Percentiles rank a stretch among this genome's conserved stretches.
phyloP scores from a whole-genome alignment of 75 land plant genomes.

The Cupressus sempervirens region DNA sequence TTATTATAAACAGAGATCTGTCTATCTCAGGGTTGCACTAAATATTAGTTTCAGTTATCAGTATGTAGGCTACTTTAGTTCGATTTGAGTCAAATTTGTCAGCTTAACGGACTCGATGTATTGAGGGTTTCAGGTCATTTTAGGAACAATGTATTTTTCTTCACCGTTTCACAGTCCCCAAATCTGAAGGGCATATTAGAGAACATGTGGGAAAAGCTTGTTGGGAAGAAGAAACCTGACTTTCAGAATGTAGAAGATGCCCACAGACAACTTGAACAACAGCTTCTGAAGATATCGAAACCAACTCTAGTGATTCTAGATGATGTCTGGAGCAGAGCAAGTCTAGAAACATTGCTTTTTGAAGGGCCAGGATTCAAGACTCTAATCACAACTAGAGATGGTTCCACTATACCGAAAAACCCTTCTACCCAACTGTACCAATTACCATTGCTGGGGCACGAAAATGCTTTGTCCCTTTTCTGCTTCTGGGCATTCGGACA shows the following conservation, averaged over 20 bases:
- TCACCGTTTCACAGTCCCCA: conserved; percentile 60
- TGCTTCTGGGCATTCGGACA: conserved; percentile 52
- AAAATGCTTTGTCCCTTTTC: conserved; percentile 42
- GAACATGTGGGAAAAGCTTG: conserved; percentile 28
- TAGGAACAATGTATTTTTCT: conserved; percentile 28
- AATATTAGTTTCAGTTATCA: not conserved
- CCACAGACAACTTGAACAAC: not conserved
- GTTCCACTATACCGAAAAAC: conserved; percentile 25
- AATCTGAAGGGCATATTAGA: conserved; percentile 6
- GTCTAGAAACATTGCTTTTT: conserved; percentile 32
- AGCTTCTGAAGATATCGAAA: not conserved
- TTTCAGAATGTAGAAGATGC: conserved; percentile 4
- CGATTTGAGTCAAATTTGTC: no score
- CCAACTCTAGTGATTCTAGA: conserved; percentile 40
- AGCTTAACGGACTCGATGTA: not conserved
- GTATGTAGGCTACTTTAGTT: not conserved
- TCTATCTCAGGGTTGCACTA: no score
- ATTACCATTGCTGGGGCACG: conserved; percentile 34
- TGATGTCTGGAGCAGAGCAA: conserved; percentile 47
- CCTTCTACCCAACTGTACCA: conserved; percentile 18
- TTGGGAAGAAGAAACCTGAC: not conserved
- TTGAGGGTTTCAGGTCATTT: conserved; percentile 28
- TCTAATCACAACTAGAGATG: conserved; percentile 31
- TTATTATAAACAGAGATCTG: no score
- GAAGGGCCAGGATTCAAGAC: conserved; percentile 34